These are phyloP conservation scores for Neophaeococcomyces aloes DNA, from an alignment of 2,329 filamentous ascomycete genomes.

Conservation along the genomic window DNA sequence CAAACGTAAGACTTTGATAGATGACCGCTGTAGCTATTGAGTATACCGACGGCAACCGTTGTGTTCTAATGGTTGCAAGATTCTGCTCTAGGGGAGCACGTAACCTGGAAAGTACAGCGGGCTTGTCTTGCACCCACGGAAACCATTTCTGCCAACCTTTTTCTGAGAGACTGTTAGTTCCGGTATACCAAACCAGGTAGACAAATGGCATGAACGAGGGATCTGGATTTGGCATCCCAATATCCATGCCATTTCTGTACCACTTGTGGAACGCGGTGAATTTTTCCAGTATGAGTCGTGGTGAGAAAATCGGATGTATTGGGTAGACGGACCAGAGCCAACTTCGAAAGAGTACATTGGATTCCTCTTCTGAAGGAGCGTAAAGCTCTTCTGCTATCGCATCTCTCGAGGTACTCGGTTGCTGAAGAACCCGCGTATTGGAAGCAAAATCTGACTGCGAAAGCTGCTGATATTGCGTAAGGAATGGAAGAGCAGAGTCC, in stretches of 20 bases:
- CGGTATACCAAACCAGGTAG: slow-evolving; percentile 40
- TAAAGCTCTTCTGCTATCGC: neutral
- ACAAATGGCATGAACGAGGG: slow-evolving; percentile 35
- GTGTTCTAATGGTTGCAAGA: neutral
- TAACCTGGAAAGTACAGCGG: neutral
- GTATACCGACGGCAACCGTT: slow-evolving; percentile 21
- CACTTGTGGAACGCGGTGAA: slow-evolving; percentile 38
- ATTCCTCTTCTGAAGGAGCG: slow-evolving; percentile 35
- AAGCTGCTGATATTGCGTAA: neutral
- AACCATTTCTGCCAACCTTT: slow-evolving; percentile 22
- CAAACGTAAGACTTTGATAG: slow-evolving; percentile 36
- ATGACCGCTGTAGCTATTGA: slow-evolving; percentile 38
- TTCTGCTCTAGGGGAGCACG: neutral
- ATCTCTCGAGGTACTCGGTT: neutral
- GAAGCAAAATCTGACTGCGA: neutral
- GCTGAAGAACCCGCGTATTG: neutral
- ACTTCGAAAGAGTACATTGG: slow-evolving; percentile 37
- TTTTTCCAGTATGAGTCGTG: slow-evolving; percentile 31
- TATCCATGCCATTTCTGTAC: slow-evolving; percentile 29
- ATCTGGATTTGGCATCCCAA: slow-evolving; percentile 29
- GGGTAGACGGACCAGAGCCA: slow-evolving; percentile 39
- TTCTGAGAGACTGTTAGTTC: slow-evolving; percentile 35
- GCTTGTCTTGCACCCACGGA: slow-evolving; percentile 5
- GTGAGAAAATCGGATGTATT: slow-evolving; percentile 35
- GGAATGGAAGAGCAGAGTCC: too few relatives aligned